Evolutionary conservation across 1,139 yeast genomes (phyloP), one percentile per base, ranked within the genome.

Genomic region (Blastobotrys ciferrii): DNA sequence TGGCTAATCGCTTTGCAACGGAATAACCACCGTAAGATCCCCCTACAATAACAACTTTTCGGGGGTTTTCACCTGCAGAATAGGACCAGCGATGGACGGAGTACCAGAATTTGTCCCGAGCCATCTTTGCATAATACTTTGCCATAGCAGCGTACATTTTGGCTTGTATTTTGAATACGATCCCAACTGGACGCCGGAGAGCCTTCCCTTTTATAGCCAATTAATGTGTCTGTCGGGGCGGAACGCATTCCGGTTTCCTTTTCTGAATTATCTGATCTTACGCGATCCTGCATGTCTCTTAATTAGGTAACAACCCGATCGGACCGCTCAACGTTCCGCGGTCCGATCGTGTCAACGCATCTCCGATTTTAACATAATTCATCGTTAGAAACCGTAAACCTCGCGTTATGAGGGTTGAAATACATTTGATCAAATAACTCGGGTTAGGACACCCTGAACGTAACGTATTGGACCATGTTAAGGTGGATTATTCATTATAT

Each of bases 1-100:
- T 48, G 6, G 53, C 51, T 28, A 54, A 49, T n/a, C 32, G 28
- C 32, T 45, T 45, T n/a, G 56, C 57, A 12, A 45, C 49, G 17
- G 48, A 44, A 38, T 49, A 54, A 3, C 57, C 57, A 12, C 52
- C 56, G 19, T 43, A 53, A 9, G 53, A 47, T 9, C 56, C 57
- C 11, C 57, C 57, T n/a, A 54, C 50, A 4, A 54, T 48, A n/a
- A 48, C 56, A 14, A 54, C 44, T 13, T 44, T 43, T 23, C 40
- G 44, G 11, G 54, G 54, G 18, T 45, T 43, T 2, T 47, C 20
- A 18, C 52, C 52, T 6, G 54, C 52, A 12, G 52, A 15, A 25
- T 50, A 50, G 13, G 43, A 35, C 45, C 45, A 18, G 20, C 46
- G 42, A 25, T 48, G 50, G 28, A 23, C 9, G 9, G 28, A 23